Evolutionary conservation across 495 filamentous ascomycete genomes (phyloP), one percentile per base, ranked within the genome.

Genomic region (Annulohypoxylon stygium): DNA sequence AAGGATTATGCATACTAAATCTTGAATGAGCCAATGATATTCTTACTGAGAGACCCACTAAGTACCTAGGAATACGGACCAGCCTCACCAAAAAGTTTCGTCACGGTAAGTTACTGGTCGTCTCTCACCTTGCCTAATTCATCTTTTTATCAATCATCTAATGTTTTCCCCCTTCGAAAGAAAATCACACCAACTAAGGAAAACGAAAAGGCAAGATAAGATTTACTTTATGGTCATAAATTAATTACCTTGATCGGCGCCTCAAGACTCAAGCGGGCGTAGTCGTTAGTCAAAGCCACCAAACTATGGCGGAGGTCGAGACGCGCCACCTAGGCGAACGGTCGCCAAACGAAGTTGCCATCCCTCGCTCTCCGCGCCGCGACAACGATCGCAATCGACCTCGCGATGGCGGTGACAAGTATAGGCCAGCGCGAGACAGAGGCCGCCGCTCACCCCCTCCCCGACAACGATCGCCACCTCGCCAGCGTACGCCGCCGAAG

Each of bases 401-500:
- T 39, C 81, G 82, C 71, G 82, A 84, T 79, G 83, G 76, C 37
- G 76, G 71, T 60, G 84, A 84, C 64, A 80, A 67, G 12, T 86
- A 86, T 30, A 78, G 84, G 34, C 83, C 83, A 1, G 66, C 57
- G 36, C 71, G 71, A 48, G 66, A 64, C 20, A 68, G 65, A 37
- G 59, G 58, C 36, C 71, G 71, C 36, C 67, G 51, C 36, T 78
- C 50, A 61, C 70, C 69, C 43, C 65, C 68, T 65, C 41, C 64
- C 61, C 79, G 77, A 71, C 51, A 66, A 70, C 74, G 73, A 23
- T 65, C 51, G 45, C 69, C 73, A 55, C 66, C 76, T 45, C 77
- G 79, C 66, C 89, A 51, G 79, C 90, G 75, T 77, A 89, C 80
- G 81, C 86, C 60, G 61, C 87, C 81, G 2, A 82, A 79, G 23